Evolutionary conservation across 192 early-diverging fungal genomes (phyloP).

Genomic region (Chytriomyces confervae): DNA sequence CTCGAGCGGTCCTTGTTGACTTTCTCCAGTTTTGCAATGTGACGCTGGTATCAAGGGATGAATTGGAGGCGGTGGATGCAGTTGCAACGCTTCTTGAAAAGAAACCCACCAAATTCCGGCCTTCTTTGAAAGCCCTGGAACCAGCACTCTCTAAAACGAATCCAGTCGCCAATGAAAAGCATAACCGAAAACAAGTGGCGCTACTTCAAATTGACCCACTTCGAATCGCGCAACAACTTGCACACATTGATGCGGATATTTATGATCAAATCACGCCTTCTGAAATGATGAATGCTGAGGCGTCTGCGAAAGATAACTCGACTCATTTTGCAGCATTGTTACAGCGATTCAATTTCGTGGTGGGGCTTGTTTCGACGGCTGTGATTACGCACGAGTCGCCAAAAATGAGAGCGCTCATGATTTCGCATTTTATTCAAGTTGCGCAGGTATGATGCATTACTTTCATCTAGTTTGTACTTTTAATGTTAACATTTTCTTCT

Average conservation of each 20-base stretch:
- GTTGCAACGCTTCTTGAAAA: not conserved
- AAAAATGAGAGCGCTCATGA: slow-evolving; percentile 19
- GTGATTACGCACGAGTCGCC: slow-evolving; percentile 25
- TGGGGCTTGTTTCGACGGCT: slow-evolving; percentile 27
- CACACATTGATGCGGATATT: slow-evolving; percentile 24
- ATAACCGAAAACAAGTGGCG: not conserved
- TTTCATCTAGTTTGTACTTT: no score
- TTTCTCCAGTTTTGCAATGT: not conserved
- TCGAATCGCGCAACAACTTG: slow-evolving; percentile 21
- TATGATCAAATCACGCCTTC: slow-evolving; percentile 18
- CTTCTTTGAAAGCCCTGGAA: not conserved
- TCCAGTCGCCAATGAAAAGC: not conserved
- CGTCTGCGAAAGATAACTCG: not conserved
- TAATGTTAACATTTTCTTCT: not conserved
- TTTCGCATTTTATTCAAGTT: slow-evolving; percentile 28
- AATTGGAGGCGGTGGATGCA: not conserved
- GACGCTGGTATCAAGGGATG: not conserved
- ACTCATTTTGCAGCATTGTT: slow-evolving; percentile 12
- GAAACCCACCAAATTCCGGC: not conserved
- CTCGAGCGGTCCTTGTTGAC: not conserved
- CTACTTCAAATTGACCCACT: slow-evolving; percentile 4
- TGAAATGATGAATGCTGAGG: slow-evolving; percentile 21
- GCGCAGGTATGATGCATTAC: slow-evolving; percentile 25
- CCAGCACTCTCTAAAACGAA: not conserved
- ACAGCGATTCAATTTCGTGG: slow-evolving; percentile 39